phyloP scores from a whole-genome alignment of 78 protist genomes.

The Dictyostelium intermedium region DNA sequence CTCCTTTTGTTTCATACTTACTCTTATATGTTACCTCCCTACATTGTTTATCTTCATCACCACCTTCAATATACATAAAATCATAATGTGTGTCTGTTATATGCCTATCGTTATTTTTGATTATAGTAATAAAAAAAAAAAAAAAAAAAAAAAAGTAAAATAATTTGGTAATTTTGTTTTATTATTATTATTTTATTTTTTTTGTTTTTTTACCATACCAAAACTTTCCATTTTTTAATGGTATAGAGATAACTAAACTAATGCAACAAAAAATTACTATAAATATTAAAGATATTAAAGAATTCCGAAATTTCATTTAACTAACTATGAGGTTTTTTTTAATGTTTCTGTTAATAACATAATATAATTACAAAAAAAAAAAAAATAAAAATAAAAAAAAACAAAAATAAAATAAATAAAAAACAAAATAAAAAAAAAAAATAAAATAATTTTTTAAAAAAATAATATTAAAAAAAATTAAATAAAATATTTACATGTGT shows the following conservation, averaged over 20 bases:
- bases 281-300: not conserved
- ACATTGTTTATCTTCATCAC: not conserved
- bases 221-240: not conserved
- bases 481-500: too few relatives aligned
- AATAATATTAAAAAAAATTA: too few relatives aligned
- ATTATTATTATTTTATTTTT: not conserved
- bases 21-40: not conserved
- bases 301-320: not conserved
- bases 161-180: not conserved
- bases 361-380: too few relatives aligned
- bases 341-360: too few relatives aligned
- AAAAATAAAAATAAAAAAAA: too few relatives aligned
- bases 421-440: too few relatives aligned
- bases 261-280: not conserved
- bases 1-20: not conserved
- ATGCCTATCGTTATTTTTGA: slow-evolving; percentile 6
- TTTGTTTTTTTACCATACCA: not conserved
- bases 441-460: too few relatives aligned
- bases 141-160: too few relatives aligned
- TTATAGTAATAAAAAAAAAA: too few relatives aligned
- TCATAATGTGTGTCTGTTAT: slow-evolving; percentile 71
- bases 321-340: not conserved
- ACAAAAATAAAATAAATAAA: too few relatives aligned
- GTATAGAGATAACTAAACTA: not conserved
- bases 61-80: slow-evolving; percentile 6